Conservation (phyloP, 306 rosid species). For the Cicer yamashitae region DNA sequence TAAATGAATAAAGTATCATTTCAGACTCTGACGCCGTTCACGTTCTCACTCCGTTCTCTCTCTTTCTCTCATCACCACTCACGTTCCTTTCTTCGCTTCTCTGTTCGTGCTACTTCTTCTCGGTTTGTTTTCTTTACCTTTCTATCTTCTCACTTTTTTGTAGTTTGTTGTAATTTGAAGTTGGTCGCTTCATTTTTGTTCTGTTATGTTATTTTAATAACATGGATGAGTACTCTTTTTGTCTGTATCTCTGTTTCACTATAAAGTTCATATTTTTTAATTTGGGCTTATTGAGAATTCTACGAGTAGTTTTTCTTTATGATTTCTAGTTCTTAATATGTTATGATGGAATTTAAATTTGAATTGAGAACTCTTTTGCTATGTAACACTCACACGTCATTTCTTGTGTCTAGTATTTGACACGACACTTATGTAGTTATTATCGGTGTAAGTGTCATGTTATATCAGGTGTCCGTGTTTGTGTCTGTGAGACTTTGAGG, state of each 20-base stretch:
- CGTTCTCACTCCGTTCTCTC: conserved; percentile 38
- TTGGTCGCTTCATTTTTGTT: background rate
- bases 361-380: background rate
- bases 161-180: background rate
- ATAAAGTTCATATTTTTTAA: background rate
- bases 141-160: background rate
- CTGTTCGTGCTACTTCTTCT: conserved; percentile 42
- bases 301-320: background rate
- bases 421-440: background rate
- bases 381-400: background rate
- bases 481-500: background rate
- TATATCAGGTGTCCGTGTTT: background rate
- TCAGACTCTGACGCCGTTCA: conserved; percentile 36
- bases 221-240: background rate
- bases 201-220: background rate
- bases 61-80: conserved; percentile 17
- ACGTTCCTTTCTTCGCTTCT: conserved; percentile 37
- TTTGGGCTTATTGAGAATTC: conserved; percentile 21
- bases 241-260: background rate
- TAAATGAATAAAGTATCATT: conserved; percentile 50
- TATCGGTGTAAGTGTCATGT: background rate
- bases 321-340: conserved; percentile 25
- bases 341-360: background rate
- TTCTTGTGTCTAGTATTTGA: background rate
- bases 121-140: conserved; percentile 38